Base-by-base conservation (phyloP, 2,329 filamentous ascomycete genomes). In the Pseudovirgaria hyperparasitica region DNA sequence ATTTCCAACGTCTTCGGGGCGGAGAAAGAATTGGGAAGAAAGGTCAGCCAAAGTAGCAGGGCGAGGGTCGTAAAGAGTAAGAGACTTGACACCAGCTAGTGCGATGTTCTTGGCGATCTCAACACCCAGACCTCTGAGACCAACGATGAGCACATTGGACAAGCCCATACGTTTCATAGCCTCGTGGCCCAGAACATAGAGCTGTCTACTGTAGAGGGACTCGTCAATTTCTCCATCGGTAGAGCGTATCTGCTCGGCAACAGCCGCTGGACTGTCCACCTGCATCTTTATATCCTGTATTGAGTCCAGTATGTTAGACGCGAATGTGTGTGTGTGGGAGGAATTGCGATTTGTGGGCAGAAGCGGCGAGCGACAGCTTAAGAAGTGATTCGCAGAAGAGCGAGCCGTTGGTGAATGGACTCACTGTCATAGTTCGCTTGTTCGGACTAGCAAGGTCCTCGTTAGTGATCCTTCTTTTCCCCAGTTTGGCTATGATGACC, bases 101-200 rank as follows among this genome's bases (percentile, higher is more conserved):
- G 90, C 90, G 48, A 98, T 84, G 49, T 98, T 98, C 70, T 98
- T 98, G 48, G 90, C 87, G 45, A 98, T 90, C 60, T 98, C 90
- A 30, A 94, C 87, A 63, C 90, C 90, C 21, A 98, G 71, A 27
- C 90, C 90, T 55, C 90, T 87, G 41, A 96, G 65, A 38, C 90
- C 90, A 36, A 87, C 80, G 30, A 98, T 69, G 28, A 98, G 79
- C 33, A 98, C 72, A 50, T 96, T 92, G 29, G 90, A 96, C 35
- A 85, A 82, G 48, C 86, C 74, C 90, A 98, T 98, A 48, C 90
- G 85, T 69, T 92, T 96, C 90, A 98, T 98, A 40, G 90, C 74
- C 55, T 79, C 74, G 49, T 79, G 74, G 30, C 90, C 74, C 30
- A 79, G 68, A 30, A 79, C 74, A 44, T 79, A 79, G 27, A 77